phyloP scores from a whole-genome alignment of 139 green algal genomes.

The Chlamydomonas sphaeroides region DNA sequence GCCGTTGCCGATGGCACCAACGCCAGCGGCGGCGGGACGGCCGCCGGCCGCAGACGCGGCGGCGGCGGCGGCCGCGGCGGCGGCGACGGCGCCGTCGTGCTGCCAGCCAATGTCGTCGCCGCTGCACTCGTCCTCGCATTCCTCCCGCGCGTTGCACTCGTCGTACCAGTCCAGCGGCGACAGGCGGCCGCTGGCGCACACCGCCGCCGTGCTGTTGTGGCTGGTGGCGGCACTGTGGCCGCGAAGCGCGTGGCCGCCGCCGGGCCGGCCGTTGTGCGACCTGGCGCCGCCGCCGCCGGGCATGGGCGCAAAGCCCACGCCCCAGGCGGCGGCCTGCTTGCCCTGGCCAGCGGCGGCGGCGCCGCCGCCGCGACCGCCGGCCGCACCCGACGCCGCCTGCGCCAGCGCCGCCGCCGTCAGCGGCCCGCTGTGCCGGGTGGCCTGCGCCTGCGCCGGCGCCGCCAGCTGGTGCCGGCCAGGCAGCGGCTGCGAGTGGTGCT shows the following conservation, averaged over 20 bases:
- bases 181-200: neutral
- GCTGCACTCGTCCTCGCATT: neutral
- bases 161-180: slow-evolving; percentile 18
- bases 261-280: neutral
- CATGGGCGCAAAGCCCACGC: too few species aligned
- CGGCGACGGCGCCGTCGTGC: neutral
- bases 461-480: neutral
- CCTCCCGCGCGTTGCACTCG: slow-evolving; percentile 24
- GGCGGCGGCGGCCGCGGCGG: neutral
- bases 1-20: too few species aligned
- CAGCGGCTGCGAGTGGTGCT: neutral
- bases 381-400: too few species aligned
- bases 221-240: neutral
- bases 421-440: too few species aligned
- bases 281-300: too few species aligned
- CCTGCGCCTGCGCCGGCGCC: too few species aligned
- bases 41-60: neutral
- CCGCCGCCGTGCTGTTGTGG: neutral
- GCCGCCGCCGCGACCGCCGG: too few species aligned
- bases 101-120: slow-evolving; percentile 1
- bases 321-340: neutral
- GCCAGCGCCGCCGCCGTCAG: too few species aligned
- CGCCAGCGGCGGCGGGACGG: neutral
- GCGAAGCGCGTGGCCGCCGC: neutral
- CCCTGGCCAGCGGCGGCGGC: too few species aligned